Evolutionary conservation across 208 protist genomes (phyloP), one percentile per base, ranked within the genome.

Genomic region (Trypanosoma melophagium): DNA sequence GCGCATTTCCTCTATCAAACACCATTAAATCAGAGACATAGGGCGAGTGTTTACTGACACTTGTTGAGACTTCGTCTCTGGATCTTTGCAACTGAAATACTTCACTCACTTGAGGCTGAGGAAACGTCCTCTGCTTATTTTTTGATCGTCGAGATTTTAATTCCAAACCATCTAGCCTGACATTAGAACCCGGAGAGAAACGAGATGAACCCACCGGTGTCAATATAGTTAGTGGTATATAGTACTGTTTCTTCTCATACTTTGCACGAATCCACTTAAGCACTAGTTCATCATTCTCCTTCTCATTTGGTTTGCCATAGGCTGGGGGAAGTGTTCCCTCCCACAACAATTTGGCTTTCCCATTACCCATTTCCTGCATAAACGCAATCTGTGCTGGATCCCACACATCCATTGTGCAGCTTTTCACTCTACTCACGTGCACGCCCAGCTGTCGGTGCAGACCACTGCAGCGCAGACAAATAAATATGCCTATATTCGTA

Each of bases 371-470:
- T 3, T 60, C 21, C 5, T 69, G 70, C 80, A 94, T 91, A 47
- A 85, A 84, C 8, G 70, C 76, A 50, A 94, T 80, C 66, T 94
- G 83, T 51, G 79, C 81, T 44, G 70, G 52, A 35, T 91, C 84
- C 88, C 88, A 94, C 5, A 87, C 59, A 59, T 94, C 88, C 88
- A 94, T 94, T 17, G 86, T 96, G 57, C 85, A 84, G 59, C 86
- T 94, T 31, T 85, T 81, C 40, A 98, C 89, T 58, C 90, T 86
- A 62, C 81, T 94, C 49, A 97, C 79, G 67, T 97, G 89, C 42
- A 95, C 90, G 10, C 94, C 94, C 0, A 98, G 80, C 62, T 90
- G 90, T 14, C 94, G 82, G 67, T 98, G 94, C 17, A 97, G 77
- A n/a, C 92, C 92, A 52, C 90, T 82, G 69, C 94, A 98, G 1